A percentile compares a stretch with the other conserved stretches of the same genome.
Conservation (phyloP, 805 yeast genomes). For the Starmera amethionina region DNA sequence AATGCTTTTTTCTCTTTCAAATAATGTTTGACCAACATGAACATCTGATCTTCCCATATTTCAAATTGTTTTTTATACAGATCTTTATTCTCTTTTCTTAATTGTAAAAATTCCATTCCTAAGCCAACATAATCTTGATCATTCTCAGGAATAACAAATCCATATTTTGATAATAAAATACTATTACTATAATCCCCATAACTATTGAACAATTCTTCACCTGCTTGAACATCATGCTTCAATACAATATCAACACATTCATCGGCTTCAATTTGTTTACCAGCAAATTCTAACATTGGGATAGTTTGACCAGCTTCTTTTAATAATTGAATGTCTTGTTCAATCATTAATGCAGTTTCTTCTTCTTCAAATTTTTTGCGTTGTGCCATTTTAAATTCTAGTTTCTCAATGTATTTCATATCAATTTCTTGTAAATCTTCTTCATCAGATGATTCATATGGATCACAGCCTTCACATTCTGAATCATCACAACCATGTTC, state of each 20-base stretch:
- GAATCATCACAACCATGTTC: slow-evolving; percentile 10
- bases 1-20: slow-evolving; percentile 3
- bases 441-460: slow-evolving; percentile 9
- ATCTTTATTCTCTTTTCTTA: slow-evolving; percentile 21
- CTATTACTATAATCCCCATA: slow-evolving; percentile 71
- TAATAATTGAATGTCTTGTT: slow-evolving; percentile 7
- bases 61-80: slow-evolving; percentile 28
- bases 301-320: slow-evolving; percentile 5
- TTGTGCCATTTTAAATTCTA: slow-evolving; percentile 11
- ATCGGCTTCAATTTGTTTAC: slow-evolving; percentile 30
- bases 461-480: slow-evolving; percentile 10
- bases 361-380: not conserved
- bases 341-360: slow-evolving; percentile 7
- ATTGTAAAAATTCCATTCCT: slow-evolving; percentile 36
- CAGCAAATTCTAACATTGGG: slow-evolving; percentile 6
- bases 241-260: slow-evolving; percentile 67
- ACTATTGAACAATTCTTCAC: slow-evolving; percentile 67
- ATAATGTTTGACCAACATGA: slow-evolving; percentile 18
- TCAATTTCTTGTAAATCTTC: slow-evolving; percentile 16
- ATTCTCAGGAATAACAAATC: slow-evolving; percentile 54
- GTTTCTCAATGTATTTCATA: slow-evolving; percentile 18
- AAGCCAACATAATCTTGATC: slow-evolving; percentile 47
- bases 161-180: slow-evolving; percentile 63
- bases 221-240: slow-evolving; percentile 29
- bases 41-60: slow-evolving; percentile 43